These are phyloP conservation scores for Diaporthe sp. DNA, from an alignment of 2,329 filamentous ascomycete species.

Conservation along the genomic window DNA sequence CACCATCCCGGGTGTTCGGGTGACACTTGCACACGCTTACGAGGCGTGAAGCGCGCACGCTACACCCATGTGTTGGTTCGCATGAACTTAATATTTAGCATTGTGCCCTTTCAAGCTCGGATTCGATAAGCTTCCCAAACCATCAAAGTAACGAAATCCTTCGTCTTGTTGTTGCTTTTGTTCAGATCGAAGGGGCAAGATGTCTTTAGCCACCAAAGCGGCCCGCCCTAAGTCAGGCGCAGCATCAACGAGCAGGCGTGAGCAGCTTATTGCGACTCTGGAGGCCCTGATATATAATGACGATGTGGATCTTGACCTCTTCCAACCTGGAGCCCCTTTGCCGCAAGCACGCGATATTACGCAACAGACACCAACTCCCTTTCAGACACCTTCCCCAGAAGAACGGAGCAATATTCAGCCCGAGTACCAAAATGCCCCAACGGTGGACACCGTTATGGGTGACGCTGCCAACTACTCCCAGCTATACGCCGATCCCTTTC, in stretches of 20 bases:
- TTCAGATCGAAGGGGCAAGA: background rate
- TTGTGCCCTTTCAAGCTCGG: background rate
- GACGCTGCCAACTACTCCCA: background rate
- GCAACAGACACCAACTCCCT: background rate
- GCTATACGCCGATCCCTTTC: constrained; percentile 1
- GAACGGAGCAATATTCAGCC: constrained; percentile 6
- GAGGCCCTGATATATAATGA: constrained; percentile 12
- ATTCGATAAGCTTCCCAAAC: background rate
- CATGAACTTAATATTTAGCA: constrained; percentile 13
- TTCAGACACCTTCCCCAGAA: background rate
- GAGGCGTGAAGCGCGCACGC: background rate
- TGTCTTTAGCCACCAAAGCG: background rate
- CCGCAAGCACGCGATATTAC: constrained; percentile 15
- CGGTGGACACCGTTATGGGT: background rate
- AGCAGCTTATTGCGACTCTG: constrained; percentile 4
- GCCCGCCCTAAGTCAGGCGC: background rate
- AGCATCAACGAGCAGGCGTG: background rate
- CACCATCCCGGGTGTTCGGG: background rate
- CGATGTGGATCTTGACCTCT: constrained; percentile 5
- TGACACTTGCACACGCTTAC: background rate
- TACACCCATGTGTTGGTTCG: background rate
- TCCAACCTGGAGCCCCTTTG: background rate
- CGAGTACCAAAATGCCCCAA: constrained; percentile 1
- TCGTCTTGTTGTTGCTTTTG: background rate
- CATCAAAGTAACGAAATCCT: background rate